phyloP scores from a whole-genome alignment of 768 basidiomycete species.

The Saitozyma podzolica region DNA sequence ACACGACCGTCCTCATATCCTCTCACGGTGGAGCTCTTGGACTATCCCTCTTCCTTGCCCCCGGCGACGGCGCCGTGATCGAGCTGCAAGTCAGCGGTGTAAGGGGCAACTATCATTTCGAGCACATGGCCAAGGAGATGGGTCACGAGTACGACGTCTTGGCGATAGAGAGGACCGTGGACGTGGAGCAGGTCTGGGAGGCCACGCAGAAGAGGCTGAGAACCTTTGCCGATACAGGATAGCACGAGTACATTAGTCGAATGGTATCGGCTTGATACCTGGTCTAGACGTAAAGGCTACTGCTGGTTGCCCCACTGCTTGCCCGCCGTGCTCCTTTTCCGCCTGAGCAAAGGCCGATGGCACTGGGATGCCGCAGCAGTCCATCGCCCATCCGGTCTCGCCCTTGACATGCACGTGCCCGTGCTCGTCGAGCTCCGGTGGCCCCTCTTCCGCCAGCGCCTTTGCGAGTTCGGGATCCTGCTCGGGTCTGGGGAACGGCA shows the following conservation, averaged over 20 bases:
- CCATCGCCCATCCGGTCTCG: conserved; percentile 50
- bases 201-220: background rate
- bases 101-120: conserved; percentile 37
- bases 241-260: conserved; percentile 40
- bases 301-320: conserved; percentile 7
- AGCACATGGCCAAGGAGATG: conserved; percentile 46
- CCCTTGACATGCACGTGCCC: conserved; percentile 43
- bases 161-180: conserved; percentile 24
- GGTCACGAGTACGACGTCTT: conserved; percentile 38
- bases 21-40: conserved; percentile 48
- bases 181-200: conserved; percentile 42
- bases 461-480: conserved; percentile 31
- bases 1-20: conserved; percentile 38
- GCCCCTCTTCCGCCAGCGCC: conserved; percentile 26
- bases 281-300: conserved; percentile 23
- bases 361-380: conserved; percentile 53
- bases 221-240: too few species aligned
- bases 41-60: conserved; percentile 42
- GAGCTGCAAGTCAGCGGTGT: conserved; percentile 40
- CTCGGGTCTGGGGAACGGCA: conserved; percentile 53
- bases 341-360: conserved; percentile 49
- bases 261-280: conserved; percentile 50
- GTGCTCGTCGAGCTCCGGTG: conserved; percentile 36
- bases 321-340: conserved; percentile 12
- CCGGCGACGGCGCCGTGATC: conserved; percentile 32